Evolutionary conservation across 805 yeast genomes (phyloP).

Genomic region (Kregervanrija delftensis): DNA sequence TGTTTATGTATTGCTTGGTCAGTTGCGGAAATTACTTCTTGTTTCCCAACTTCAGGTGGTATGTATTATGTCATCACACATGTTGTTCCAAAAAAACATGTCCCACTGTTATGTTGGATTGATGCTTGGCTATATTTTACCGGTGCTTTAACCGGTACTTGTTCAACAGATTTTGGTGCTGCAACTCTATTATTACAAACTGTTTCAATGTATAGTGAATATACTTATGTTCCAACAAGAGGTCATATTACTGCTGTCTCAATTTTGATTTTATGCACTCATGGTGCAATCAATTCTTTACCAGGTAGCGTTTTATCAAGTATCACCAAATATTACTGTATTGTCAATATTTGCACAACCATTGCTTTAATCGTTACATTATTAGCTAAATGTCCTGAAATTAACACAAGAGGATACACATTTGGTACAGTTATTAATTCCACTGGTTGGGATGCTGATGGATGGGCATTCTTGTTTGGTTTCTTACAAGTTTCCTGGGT

Average conservation of each 20-base stretch:
- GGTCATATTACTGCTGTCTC: slow-evolving; percentile 44
- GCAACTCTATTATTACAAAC: slow-evolving; percentile 41
- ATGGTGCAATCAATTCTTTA: slow-evolving; percentile 44
- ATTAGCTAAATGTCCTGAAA: slow-evolving; percentile 44
- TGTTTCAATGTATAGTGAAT: slow-evolving; percentile 31
- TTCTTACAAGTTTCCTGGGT: slow-evolving; percentile 56
- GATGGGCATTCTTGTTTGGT: slow-evolving; percentile 53
- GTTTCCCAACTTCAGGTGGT: slow-evolving; percentile 51
- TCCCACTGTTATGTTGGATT: slow-evolving; percentile 47
- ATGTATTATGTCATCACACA: slow-evolving; percentile 41
- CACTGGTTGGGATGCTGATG: slow-evolving; percentile 45
- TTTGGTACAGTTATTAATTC: slow-evolving; percentile 40
- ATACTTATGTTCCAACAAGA: slow-evolving; percentile 33
- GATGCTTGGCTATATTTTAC: slow-evolving; percentile 48
- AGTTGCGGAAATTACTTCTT: slow-evolving; percentile 42
- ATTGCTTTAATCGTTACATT: slow-evolving; percentile 47
- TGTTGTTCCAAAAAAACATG: slow-evolving; percentile 41
- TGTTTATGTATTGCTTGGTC: slow-evolving; percentile 48
- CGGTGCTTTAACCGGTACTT: slow-evolving; percentile 43
- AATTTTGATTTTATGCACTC: slow-evolving; percentile 42
- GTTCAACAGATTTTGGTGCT: slow-evolving; percentile 48
- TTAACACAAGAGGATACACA: slow-evolving; percentile 38
- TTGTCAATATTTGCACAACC: slow-evolving; percentile 41
- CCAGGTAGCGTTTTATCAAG: slow-evolving; percentile 45
- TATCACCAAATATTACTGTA: slow-evolving; percentile 44